Evolutionary conservation across 306 rosid species (phyloP).

Genomic region (Lathyrus tuberosus): DNA sequence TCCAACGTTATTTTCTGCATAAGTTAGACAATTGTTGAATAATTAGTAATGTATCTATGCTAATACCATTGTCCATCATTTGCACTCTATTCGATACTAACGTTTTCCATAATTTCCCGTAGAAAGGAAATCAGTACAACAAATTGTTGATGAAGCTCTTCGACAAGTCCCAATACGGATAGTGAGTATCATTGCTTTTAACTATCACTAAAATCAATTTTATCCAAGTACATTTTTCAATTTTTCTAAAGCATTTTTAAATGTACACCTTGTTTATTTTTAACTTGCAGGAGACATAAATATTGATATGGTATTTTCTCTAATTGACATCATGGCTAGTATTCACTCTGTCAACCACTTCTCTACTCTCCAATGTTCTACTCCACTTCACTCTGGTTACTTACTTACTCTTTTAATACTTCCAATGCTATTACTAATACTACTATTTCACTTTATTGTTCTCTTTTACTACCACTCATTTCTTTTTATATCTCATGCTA

Average conservation of each 20-base stretch:
- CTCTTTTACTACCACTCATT: no score
- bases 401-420: no score
- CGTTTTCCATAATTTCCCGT: slow-evolving; percentile 35
- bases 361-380: no score
- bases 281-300: no score
- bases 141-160: slow-evolving; percentile 87
- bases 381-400: no score
- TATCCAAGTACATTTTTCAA: slow-evolving; percentile 19
- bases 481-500: no score
- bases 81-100: slow-evolving; percentile 24
- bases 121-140: slow-evolving; percentile 83
- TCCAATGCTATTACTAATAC: no score
- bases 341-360: no score
- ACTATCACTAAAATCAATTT: slow-evolving; percentile 22
- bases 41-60: slow-evolving; percentile 15
- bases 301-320: no score
- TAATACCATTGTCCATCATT: slow-evolving; percentile 1
- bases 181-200: slow-evolving; percentile 50
- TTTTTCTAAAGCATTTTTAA: slow-evolving; percentile 15
- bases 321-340: no score
- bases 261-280: no score
- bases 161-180: slow-evolving; percentile 65
- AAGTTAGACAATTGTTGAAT: slow-evolving; percentile 42
- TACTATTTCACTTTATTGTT: no score
- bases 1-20: slow-evolving; percentile 95